Evolutionary conservation across 1,139 yeast species (phyloP), one percentile per base, ranked within the genome.

Genomic region (Taphrina confusa): DNA sequence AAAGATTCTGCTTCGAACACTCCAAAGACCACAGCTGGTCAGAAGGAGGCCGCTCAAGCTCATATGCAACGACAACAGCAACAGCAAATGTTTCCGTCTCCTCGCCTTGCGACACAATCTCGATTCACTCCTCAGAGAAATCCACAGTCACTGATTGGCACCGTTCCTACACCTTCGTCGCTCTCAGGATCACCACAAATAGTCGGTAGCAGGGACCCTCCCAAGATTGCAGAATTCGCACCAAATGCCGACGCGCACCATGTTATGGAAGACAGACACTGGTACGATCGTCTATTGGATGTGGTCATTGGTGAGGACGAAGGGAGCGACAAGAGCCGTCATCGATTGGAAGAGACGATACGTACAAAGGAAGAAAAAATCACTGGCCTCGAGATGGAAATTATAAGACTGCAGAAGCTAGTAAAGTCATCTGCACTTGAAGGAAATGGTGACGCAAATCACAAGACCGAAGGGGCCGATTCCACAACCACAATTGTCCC

Each of bases 241-340:
- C 40, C 57, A 5, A 42, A 52, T 28, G 57, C 57, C 3, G 49
- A 39, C 2, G 49, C 47, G 18, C 36, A 34, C 12, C 33, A 47
- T 6, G 33, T 37, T 14, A 33, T 31, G 6, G 27, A 40, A 9
- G 49, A 60, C 16, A 39, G 54, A n/a, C 60, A 60, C 28, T 76
- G 79, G 79, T 71, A 74, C 60, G 80, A 76, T 60, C 65, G 75
- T 27, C 63, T 79, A 0, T 68, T 79, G 25, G 81, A 85, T 66
- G 67, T 81, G 22, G 72, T 89, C 23, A 76, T 87, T 12, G 96
- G 96, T 1, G 82, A 84, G 11, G 91, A 62, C 45, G 59, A 57
- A 30, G 49, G 51, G 5, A 37, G 22, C 14, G 51, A 46, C 40
- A 20, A 31, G 20, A 54, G 58, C 27, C 50, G 51, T 23, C 45